A percentile compares a stretch with the other conserved stretches of the same genome.
Conservation (phyloP, 2,329 filamentous ascomycete genomes). For the Beauveria caledonica region DNA sequence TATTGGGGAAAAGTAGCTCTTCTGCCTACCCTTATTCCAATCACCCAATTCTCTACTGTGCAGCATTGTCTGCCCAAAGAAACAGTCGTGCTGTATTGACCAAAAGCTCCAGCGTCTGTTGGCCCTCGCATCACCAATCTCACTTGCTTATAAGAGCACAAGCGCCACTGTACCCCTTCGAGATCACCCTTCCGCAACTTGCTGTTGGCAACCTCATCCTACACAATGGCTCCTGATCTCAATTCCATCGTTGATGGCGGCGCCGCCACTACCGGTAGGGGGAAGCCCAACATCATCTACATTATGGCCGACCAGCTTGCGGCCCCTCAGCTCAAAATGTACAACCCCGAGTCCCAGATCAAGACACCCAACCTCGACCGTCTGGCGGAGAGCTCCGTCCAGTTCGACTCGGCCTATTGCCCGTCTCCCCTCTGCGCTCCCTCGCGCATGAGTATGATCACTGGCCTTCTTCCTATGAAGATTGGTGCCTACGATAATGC, state of each 20-base stretch:
- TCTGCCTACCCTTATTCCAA: constrained; percentile 18
- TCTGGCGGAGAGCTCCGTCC: constrained; percentile 71
- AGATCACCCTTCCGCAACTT: background rate
- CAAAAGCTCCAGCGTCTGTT: background rate
- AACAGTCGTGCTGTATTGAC: background rate
- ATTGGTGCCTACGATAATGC: constrained; percentile 92
- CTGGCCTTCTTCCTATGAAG: constrained; percentile 81
- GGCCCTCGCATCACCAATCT: background rate
- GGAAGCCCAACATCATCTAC: constrained; percentile 48
- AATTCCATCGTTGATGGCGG: constrained; percentile 54
- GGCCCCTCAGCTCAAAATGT: constrained; percentile 83
- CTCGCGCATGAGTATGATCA: constrained; percentile 91
- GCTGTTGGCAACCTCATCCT: background rate
- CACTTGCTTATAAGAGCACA: background rate
- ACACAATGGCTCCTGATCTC: constrained; percentile 61
- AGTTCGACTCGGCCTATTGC: constrained; percentile 92
- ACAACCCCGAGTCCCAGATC: constrained; percentile 82
- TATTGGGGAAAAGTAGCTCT: constrained; percentile 14
- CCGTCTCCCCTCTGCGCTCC: constrained; percentile 88
- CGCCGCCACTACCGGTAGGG: constrained; percentile 16
- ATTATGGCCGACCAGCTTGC: constrained; percentile 97
- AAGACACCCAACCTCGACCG: constrained; percentile 85
- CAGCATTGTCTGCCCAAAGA: constrained; percentile 11
- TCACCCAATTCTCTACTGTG: constrained; percentile 14
- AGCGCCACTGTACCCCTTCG: background rate